These are phyloP conservation scores for Dioscorea zingiberensis DNA, from an alignment of 106 monocot species.

Conservation along the genomic window DNA sequence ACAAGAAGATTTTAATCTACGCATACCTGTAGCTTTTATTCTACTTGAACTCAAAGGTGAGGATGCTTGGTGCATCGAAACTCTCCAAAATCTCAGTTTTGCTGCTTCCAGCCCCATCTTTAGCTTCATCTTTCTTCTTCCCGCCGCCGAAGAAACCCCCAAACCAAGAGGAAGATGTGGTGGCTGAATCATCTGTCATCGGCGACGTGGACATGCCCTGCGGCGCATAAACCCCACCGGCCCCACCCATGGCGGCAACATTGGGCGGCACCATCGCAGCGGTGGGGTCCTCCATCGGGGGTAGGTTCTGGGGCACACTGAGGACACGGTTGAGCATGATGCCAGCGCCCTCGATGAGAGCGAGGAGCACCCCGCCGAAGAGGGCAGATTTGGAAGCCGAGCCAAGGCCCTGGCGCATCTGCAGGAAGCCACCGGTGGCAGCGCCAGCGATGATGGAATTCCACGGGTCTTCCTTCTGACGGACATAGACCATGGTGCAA, in stretches of 20 bases:
- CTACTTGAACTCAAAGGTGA: conserved; percentile 56
- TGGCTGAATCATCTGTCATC: not conserved
- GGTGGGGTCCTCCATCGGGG: conserved; percentile 22
- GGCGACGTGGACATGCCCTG: conserved; percentile 2
- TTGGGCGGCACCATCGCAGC: not conserved
- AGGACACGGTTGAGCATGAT: conserved; percentile 56
- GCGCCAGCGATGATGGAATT: conserved; percentile 84
- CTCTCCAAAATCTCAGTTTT: conserved; percentile 53
- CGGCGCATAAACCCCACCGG: conserved; percentile 7
- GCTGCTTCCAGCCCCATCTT: conserved; percentile 1
- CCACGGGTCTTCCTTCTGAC: conserved; percentile 96
- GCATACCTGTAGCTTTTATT: not conserved
- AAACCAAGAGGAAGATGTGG: conserved; percentile 34
- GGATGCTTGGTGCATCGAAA: conserved; percentile 48
- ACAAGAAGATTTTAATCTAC: not conserved
- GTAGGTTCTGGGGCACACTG: conserved; percentile 34
- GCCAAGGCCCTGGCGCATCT: conserved; percentile 63
- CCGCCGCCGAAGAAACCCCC: conserved; percentile 48
- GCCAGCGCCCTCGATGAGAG: conserved; percentile 65
- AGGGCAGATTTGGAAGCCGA: conserved; percentile 43
- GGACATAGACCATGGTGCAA: conserved; percentile 81
- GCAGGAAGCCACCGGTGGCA: conserved; percentile 80
- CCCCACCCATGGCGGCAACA: conserved; percentile 9
- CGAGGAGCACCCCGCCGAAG: conserved; percentile 56
- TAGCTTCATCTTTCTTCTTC: conserved; percentile 31